Evolutionary conservation across 441 rosid genomes (phyloP).

Genomic region (Corymbia citriodora): DNA sequence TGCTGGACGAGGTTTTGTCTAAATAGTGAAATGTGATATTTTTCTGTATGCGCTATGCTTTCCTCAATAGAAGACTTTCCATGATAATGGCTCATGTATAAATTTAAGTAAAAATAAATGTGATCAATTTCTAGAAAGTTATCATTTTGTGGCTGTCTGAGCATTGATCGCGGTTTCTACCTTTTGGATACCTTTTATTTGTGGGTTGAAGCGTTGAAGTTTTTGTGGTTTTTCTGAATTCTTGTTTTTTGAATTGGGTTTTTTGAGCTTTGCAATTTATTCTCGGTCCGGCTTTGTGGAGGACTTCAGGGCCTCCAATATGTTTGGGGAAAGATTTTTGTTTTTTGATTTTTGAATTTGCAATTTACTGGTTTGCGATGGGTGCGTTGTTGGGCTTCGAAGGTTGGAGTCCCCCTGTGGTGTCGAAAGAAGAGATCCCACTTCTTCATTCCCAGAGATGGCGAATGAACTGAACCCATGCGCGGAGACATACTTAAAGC

Average conservation of each 20-base stretch:
- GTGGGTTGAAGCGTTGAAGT: background rate
- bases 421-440: too few relatives aligned
- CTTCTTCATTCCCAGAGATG: too few relatives aligned
- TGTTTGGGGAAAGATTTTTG: background rate
- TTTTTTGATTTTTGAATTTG: too few relatives aligned
- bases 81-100: background rate
- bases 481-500: too few relatives aligned
- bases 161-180: too few relatives aligned
- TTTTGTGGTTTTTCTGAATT: background rate
- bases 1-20: background rate
- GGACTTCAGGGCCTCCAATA: background rate
- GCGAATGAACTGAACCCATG: too few relatives aligned
- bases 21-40: background rate
- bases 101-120: too few relatives aligned
- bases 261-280: background rate
- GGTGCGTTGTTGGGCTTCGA: background rate
- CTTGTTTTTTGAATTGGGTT: background rate
- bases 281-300: background rate
- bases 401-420: background rate
- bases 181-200: too few relatives aligned
- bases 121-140: too few relatives aligned
- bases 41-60: background rate
- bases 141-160: too few relatives aligned
- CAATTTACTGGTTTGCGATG: background rate
- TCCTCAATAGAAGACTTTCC: too few relatives aligned